Percentiles rank a stretch among this genome's conserved stretches.
phyloP scores from a whole-genome alignment of 805 yeast species.

The Cyberlindnera saturnus region DNA sequence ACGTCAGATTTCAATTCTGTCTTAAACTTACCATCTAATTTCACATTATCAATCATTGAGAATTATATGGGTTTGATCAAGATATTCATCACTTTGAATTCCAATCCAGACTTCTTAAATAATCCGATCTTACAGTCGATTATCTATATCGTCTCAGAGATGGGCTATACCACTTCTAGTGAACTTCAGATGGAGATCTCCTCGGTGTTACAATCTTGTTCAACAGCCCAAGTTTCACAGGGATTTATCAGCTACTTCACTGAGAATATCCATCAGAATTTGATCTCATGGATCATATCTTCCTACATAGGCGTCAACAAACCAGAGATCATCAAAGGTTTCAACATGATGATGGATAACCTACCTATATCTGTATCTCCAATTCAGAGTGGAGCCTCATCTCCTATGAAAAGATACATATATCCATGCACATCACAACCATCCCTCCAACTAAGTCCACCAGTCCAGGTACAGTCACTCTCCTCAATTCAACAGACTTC shows the following conservation, averaged over 20 bases:
- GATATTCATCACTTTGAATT: slow-evolving; percentile 28
- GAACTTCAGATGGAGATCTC: slow-evolving; percentile 2
- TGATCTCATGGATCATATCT: slow-evolving; percentile 4
- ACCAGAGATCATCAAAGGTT: neutral
- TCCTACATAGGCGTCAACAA: slow-evolving; percentile 2
- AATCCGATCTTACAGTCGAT: slow-evolving; percentile 20
- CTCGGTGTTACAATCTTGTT: neutral
- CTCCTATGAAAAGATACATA: neutral
- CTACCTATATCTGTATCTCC: neutral
- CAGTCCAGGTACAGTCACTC: no score
- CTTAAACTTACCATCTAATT: slow-evolving; percentile 4
- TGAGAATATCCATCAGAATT: slow-evolving; percentile 3
- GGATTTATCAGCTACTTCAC: slow-evolving; percentile 3
- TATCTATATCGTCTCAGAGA: slow-evolving; percentile 13
- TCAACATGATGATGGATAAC: neutral
- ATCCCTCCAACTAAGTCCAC: neutral
- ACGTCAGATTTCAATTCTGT: slow-evolving; percentile 1
- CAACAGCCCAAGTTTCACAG: neutral
- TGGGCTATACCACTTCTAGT: slow-evolving; percentile 4
- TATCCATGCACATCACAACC: neutral
- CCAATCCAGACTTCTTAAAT: slow-evolving; percentile 6
- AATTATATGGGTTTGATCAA: slow-evolving; percentile 41
- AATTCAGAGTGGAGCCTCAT: slow-evolving; percentile 1
- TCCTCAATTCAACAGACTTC: neutral
- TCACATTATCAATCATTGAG: slow-evolving; percentile 28